Evolutionary conservation across 2,329 filamentous ascomycete species (phyloP), one percentile per base, ranked within the genome.

Genomic region (Paracorniculantispora psalliotae): DNA sequence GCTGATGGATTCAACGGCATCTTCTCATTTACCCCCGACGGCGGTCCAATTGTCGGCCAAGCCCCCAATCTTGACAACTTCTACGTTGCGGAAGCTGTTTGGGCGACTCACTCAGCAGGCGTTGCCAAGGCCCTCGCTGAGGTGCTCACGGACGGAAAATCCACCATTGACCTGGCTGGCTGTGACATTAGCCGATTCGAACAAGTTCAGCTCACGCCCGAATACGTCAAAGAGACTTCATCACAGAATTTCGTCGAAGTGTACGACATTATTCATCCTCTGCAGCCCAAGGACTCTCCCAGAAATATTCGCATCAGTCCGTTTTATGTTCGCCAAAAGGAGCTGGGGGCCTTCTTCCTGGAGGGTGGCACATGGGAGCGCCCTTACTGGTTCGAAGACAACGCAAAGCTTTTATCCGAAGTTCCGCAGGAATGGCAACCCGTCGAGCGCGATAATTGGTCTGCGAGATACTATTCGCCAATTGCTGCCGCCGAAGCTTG

Each of bases 1-100:
- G 79, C 73, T 0, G 79, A 85, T 43, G 85, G 83, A 0, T 87
- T 87, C 75, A 87, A 87, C 64, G 84, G 84, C 2, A 78, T 87
- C 64, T 84, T 87, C 69, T 87, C 84, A 0, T 87, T 87, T 65
- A 87, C 84, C 0, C 84, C 84, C 0, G 84, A 87, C 55, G 84
- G 84, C 1, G 83, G 82, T 0, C 81, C 84, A 0, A 74, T 87
- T 0, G 74, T 87, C 2, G 84, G 84, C 2, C 77, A 81, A 64
- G 75, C 82, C 0, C 83, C 84, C 7, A 77, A 77, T 15, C 69
- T 87, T 0, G 81, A 86, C 48, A 82, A 82, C 13, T 87, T 87
- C 69, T 86, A 78, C 63, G 82, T 87, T 1, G 84, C 84, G 0
- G 84, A 87, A 64, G 84, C 84, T 5, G 83, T 87, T 0, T 87